Conservation (phyloP, 208 protist species). For the Trypanosoma boissoni region DNA sequence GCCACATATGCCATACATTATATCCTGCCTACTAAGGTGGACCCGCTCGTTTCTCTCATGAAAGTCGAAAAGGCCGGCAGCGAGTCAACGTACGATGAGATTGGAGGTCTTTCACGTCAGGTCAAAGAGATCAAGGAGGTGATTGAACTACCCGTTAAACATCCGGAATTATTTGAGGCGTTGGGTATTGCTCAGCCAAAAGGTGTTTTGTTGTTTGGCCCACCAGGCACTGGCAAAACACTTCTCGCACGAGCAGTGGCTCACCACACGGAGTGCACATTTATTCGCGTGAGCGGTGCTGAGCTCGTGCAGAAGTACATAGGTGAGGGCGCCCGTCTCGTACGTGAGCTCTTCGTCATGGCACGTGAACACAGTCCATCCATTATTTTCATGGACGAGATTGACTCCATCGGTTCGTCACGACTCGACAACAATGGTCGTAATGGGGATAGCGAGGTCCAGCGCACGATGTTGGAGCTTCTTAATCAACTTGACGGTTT, state of each 20-base stretch:
- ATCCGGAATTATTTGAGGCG: conserved; percentile 99
- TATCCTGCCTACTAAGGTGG: conserved; percentile 98
- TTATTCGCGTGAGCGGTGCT: conserved; percentile 99
- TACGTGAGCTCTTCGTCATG: conserved; percentile 99
- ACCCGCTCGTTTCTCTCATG: conserved; percentile 99
- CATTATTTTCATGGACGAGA: conserved; percentile 99
- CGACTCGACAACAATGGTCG: conserved; percentile 87
- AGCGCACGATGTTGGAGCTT: conserved; percentile 99
- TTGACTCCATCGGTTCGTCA: conserved; percentile 98
- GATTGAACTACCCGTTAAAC: conserved; percentile 86
- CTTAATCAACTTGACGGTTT: conserved; percentile 99
- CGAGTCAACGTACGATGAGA: conserved; percentile 99
- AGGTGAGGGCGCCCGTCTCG: conserved; percentile 99
- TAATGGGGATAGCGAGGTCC: conserved; percentile 96
- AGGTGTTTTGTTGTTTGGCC: conserved; percentile 98
- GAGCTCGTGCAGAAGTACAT: conserved; percentile 99
- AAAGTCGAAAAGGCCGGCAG: conserved; percentile 99
- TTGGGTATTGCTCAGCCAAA: conserved; percentile 99
- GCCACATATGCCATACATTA: conserved; percentile 97
- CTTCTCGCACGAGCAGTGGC: conserved; percentile 99
- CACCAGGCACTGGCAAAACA: conserved; percentile 97
- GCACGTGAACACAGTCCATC: conserved; percentile 98
- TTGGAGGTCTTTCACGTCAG: conserved; percentile 99
- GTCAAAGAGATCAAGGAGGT: conserved; percentile 95
- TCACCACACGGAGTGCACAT: conserved; percentile 98